Evolutionary conservation across 192 early-diverging fungal species (phyloP).

Genomic region (Chytriomyces sp.): DNA sequence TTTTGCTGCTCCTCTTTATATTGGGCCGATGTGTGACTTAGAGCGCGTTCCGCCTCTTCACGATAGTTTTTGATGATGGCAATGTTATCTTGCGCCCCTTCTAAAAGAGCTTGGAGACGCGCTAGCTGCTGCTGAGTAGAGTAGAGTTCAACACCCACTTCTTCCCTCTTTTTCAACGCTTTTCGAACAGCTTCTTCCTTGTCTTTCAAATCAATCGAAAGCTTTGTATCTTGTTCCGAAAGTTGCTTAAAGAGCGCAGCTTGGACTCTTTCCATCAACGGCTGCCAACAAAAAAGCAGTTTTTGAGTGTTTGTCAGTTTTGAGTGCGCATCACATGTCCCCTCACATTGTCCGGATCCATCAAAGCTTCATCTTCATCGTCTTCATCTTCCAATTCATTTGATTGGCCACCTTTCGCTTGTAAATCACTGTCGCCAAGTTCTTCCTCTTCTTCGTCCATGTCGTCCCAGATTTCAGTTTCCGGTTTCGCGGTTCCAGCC

Average conservation of each 20-base stretch:
- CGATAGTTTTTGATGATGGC: conserved; percentile 50
- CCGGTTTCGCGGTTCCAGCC: too few relatives aligned
- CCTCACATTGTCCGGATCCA: conserved; percentile 36
- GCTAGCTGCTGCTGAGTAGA: conserved; percentile 64
- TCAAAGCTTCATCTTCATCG: conserved; percentile 32
- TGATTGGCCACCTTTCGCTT: background rate
- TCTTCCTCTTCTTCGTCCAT: background rate
- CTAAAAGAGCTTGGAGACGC: conserved; percentile 55
- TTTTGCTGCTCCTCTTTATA: conserved; percentile 60
- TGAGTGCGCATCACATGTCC: background rate
- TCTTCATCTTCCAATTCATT: conserved; percentile 25
- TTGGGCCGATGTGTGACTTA: conserved; percentile 43
- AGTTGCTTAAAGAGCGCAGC: conserved; percentile 59
- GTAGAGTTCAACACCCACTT: conserved; percentile 64
- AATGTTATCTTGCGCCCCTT: conserved; percentile 57
- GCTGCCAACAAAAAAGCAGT: conserved; percentile 35
- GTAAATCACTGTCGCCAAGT: background rate
- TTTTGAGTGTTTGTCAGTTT: background rate
- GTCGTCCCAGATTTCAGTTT: background rate
- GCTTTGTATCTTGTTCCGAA: conserved; percentile 44
- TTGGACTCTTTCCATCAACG: conserved; percentile 65
- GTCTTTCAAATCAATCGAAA: conserved; percentile 59
- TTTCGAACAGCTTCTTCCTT: conserved; percentile 60
- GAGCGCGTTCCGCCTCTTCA: conserved; percentile 57
- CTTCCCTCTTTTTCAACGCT: conserved; percentile 50